Base-by-base conservation (phyloP, 163 green algal genomes). In the Chlorella variabilis region DNA sequence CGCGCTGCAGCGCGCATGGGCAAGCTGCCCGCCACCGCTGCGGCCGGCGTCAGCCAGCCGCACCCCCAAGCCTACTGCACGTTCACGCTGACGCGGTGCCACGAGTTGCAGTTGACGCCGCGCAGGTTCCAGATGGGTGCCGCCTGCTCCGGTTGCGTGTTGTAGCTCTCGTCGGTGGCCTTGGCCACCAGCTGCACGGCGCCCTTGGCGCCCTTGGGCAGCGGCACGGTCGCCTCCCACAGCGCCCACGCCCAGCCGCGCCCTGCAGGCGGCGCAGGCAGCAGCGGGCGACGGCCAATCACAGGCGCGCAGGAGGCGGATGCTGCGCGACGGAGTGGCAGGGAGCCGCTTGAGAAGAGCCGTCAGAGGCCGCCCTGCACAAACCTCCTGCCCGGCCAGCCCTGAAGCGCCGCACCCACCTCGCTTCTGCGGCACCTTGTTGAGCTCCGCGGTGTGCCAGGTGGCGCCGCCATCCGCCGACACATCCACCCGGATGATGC, bases 401-500 rank as follows among this genome's bases (percentile, higher is more conserved):
- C 5, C 67, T 9, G 3, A 21, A 39, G 3, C 65, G n/a, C n/a
- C n/a, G 20, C 36, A 39, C 48, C 27, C 71, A 63, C 71, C 83
- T 34, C 42, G 48, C 51, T 80, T 56, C 71, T 89, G 83, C 25
- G 54, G 48, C 38, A 78, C 75, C 39, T 70, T 77, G 3, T 86
- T 34, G 62, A 90, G 66, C 68, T 85, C 71, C 56, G 91, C 89
- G 1, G 85, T 80, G n/a, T 86, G 58, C 95, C 95, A 98, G 3
- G 87, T 94, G 59, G 89, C 84, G 41, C 95, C 95, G 25, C 87
- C 91, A 73, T 98, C 94, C 0, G 81, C 81, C 2, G 91, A 94
- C 27, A 98, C 94, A 77, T 98, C 95, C 38, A 98, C 94, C 0
- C 95, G 86, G 27, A 96, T 89, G 75, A 98, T 90, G 74, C 88